phyloP scores from a whole-genome alignment of 345 rosid species.

The Boechera retrofracta region DNA sequence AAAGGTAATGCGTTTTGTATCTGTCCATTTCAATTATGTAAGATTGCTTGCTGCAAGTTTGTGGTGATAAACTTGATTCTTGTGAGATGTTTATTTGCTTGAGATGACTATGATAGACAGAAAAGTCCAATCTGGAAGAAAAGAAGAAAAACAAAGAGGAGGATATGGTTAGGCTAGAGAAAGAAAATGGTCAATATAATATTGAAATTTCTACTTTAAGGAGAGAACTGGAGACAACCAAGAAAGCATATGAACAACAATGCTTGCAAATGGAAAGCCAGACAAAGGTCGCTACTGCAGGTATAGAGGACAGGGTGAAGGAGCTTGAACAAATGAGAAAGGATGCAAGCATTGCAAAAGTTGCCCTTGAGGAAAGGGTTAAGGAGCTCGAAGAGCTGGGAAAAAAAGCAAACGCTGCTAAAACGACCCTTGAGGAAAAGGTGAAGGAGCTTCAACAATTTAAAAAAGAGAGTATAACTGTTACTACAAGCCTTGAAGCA shows the following conservation, averaged over 20 bases:
- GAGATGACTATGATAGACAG: conserved; percentile 48
- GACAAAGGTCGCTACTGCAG: conserved; percentile 49
- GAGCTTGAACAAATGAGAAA: conserved; percentile 67
- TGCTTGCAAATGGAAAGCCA: conserved; percentile 63
- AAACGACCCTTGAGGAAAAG: conserved; percentile 50
- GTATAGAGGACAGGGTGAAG: conserved; percentile 49
- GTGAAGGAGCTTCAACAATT: conserved; percentile 38
- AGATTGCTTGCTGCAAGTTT: background rate
- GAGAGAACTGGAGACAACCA: conserved; percentile 57
- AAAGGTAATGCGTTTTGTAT: conserved; percentile 51
- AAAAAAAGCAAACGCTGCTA: conserved; percentile 50
- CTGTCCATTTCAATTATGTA: conserved; percentile 4
- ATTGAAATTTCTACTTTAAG: conserved; percentile 50
- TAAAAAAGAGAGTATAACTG: conserved; percentile 55
- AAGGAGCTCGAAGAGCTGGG: conserved; percentile 67
- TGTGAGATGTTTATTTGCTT: conserved; percentile 28
- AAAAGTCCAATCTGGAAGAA: conserved; percentile 55
- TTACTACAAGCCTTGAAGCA: conserved; percentile 48
- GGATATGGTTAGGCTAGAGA: conserved; percentile 41
- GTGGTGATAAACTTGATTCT: background rate
- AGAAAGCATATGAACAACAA: conserved; percentile 55
- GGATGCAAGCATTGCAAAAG: conserved; percentile 54
- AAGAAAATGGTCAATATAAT: conserved; percentile 44
- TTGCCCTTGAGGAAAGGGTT: conserved; percentile 50
- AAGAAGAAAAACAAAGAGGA: conserved; percentile 55